These are phyloP conservation scores for Ceratobasidium sp. DNA, from an alignment of 1,284 basidiomycete species.

Conservation along the genomic window DNA sequence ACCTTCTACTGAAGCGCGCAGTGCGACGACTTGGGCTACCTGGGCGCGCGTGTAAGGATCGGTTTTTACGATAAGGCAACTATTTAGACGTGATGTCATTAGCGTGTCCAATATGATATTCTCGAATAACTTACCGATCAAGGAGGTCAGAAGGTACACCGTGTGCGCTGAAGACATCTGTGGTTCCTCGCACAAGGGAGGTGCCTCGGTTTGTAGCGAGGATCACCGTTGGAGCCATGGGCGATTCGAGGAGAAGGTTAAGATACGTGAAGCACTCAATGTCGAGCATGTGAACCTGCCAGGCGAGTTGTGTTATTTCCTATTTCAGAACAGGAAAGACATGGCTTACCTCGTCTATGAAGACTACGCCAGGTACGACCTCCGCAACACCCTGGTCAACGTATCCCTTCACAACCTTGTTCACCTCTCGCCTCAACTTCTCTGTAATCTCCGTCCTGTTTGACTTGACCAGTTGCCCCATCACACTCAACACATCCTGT, in stretches of 20 bases:
- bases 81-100: too few species aligned
- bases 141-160: slow-evolving; percentile 95
- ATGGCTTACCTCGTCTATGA: slow-evolving; percentile 92
- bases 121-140: slow-evolving; percentile 75
- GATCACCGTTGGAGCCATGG: slow-evolving; percentile 97
- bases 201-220: slow-evolving; percentile 97
- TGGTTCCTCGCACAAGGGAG: slow-evolving; percentile 91
- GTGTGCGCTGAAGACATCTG: slow-evolving; percentile 92
- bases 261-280: slow-evolving; percentile 99
- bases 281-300: slow-evolving; percentile 98
- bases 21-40: slow-evolving; percentile 87
- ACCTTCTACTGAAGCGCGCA: slow-evolving; percentile 89
- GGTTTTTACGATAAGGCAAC: slow-evolving; percentile 97
- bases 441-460: slow-evolving; percentile 97
- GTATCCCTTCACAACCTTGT: slow-evolving; percentile 98
- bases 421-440: slow-evolving; percentile 94
- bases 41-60: slow-evolving; percentile 87
- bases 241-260: slow-evolving; percentile 94
- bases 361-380: slow-evolving; percentile 96
- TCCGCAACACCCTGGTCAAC: slow-evolving; percentile 99
- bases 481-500: slow-evolving; percentile 99
- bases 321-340: not conserved
- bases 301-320: not conserved
- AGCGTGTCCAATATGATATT: slow-evolving; percentile 21
- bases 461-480: slow-evolving; percentile 96